Conservation (phyloP, 2,329 filamentous ascomycete species). For the Exophiala lecanii-corni region DNA sequence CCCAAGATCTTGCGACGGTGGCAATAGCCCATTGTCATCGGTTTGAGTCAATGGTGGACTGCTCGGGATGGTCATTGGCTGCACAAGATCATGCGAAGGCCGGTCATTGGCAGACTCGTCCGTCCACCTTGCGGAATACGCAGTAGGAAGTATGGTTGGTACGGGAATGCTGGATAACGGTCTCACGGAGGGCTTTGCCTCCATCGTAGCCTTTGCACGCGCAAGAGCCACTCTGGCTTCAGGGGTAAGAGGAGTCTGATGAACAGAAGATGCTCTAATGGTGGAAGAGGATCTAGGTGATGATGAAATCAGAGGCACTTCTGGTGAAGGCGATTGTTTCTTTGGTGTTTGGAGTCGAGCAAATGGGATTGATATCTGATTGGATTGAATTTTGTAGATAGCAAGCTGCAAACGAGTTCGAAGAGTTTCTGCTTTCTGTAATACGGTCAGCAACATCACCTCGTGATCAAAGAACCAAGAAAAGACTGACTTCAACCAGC, state of each 20-base stretch:
- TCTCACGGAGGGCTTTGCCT: constrained; percentile 13
- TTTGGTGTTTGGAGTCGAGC: constrained; percentile 20
- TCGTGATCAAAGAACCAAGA: not conserved
- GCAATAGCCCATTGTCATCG: not conserved
- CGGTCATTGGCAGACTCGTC: constrained; percentile 4
- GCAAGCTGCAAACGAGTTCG: constrained; percentile 27
- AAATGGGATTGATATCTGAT: constrained; percentile 25
- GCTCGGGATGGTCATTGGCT: constrained; percentile 10
- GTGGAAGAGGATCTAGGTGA: constrained; percentile 18
- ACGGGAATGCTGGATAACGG: constrained; percentile 15
- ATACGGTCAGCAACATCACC: constrained; percentile 1
- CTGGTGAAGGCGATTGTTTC: constrained; percentile 9
- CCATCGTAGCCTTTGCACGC: constrained; percentile 18
- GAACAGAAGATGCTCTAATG: constrained; percentile 3
- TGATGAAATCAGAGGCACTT: constrained; percentile 7
- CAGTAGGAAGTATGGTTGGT: constrained; percentile 21
- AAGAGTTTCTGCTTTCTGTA: constrained; percentile 24
- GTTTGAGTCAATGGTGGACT: constrained; percentile 14
- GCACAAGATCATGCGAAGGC: not conserved
- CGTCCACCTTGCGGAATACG: constrained; percentile 20
- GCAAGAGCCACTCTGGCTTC: constrained; percentile 23
- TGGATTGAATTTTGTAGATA: constrained; percentile 27
- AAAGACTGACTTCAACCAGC: constrained; percentile 18
- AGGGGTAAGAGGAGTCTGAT: not conserved
- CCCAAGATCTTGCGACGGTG: not conserved